Evolutionary conservation across 2,329 filamentous ascomycete species (phyloP).

Genomic region (Microascus cirrosus): DNA sequence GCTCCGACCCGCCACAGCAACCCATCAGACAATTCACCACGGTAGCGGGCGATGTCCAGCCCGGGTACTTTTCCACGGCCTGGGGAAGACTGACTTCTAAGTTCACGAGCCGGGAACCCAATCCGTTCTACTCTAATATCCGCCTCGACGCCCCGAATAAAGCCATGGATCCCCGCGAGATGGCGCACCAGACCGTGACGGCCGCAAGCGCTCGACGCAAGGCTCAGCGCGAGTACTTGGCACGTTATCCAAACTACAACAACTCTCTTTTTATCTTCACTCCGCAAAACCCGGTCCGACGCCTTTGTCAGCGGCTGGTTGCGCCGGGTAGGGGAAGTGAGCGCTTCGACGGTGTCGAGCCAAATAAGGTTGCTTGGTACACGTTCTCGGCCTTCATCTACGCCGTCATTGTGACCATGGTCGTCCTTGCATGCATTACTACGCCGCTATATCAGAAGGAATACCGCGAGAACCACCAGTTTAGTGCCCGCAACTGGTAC

Average conservation of each 20-base stretch:
- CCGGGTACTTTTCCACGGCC: slow-evolving; percentile 46
- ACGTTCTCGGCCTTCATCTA: slow-evolving; percentile 90
- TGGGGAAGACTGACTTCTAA: slow-evolving; percentile 49
- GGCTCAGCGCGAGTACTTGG: slow-evolving; percentile 83
- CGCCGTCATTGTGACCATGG: slow-evolving; percentile 90
- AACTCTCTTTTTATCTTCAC: slow-evolving; percentile 81
- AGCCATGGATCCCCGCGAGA: slow-evolving; percentile 63
- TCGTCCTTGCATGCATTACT: slow-evolving; percentile 87
- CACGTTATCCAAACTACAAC: slow-evolving; percentile 82
- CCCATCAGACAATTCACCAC: slow-evolving; percentile 9
- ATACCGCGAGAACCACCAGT: slow-evolving; percentile 57
- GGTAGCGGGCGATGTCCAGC: slow-evolving; percentile 32
- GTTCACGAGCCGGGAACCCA: slow-evolving; percentile 62
- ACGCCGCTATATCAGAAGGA: slow-evolving; percentile 89
- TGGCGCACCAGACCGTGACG: slow-evolving; percentile 83
- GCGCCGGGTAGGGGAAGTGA: slow-evolving; percentile 81
- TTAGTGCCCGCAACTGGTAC: slow-evolving; percentile 73
- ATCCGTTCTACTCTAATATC: slow-evolving; percentile 81
- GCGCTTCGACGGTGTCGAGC: slow-evolving; percentile 80
- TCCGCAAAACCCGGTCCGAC: slow-evolving; percentile 66
- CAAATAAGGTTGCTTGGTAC: slow-evolving; percentile 86
- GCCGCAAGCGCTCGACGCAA: slow-evolving; percentile 74
- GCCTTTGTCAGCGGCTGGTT: slow-evolving; percentile 77
- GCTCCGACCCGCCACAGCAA: slow-evolving; percentile 14
- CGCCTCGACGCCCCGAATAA: slow-evolving; percentile 64